Base-by-base conservation (phyloP, 1,284 basidiomycete species). In the Trametes pubescens region DNA sequence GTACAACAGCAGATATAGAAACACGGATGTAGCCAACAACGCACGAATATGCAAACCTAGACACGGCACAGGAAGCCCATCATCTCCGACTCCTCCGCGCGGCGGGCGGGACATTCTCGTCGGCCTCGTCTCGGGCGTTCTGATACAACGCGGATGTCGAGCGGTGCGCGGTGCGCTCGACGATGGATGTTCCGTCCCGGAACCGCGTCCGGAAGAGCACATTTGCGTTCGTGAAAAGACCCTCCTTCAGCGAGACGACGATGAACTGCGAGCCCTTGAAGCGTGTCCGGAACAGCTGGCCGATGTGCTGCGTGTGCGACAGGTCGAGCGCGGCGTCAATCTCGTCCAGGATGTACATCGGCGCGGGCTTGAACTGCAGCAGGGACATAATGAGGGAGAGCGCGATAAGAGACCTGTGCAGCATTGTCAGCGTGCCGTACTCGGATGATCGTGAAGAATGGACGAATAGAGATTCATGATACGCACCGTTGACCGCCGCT, bases 261-360 rank as follows among this genome's bases (percentile, higher is more conserved):
- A 99, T 98, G 79, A 99, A 99, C 76, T 99, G 97, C 21, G 92
- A 93, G 51, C 97, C 97, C 78, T 95, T 95, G 86, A 99, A 99
- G n/a, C 98, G 89, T 51, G 91, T 97, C 53, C 93, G 86, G 87
- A 99, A 98, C 18, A 99, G 86, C 72, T 96, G 95, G 26, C 97
- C 97, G 66, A 99, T 98, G 78, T 99, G 95, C 74, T 98, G 92
- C 9, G 97, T 99, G 74, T 99, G 96, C 52, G 94, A 96, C 24
- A 99, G 81, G 80, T 99, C 97, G 49, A 98, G 86, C 6, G 96
- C 96, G 0, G 96, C 95, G 78, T 99, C 96, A 71, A 99, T 98
- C 80, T 99, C 98, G 80, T 99, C 98, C 24, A 99, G 86, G 74
- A 99, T 99, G 78, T 99, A 99, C 95, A 99, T 97, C 0, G 96